phyloP scores from a whole-genome alignment of 2,329 filamentous ascomycete species.

The Fusarium sp. region DNA sequence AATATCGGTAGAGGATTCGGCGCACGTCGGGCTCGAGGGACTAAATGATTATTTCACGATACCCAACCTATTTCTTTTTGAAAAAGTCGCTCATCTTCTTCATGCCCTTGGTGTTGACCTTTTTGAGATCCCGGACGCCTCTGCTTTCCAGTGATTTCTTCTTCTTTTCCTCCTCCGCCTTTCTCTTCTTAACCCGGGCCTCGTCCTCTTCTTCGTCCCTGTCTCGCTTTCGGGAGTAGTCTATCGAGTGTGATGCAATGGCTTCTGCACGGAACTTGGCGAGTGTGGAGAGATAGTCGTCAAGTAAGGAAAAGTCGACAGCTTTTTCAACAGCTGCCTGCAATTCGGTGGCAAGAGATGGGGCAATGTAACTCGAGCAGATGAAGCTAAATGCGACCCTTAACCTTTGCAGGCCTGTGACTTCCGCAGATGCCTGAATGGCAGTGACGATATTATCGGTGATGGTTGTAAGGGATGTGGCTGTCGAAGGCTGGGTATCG shows the following conservation, averaged over 20 bases:
- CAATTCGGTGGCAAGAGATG: slow-evolving; percentile 57
- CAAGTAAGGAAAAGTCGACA: slow-evolving; percentile 77
- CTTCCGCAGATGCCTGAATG: slow-evolving; percentile 60
- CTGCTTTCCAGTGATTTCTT: slow-evolving; percentile 80
- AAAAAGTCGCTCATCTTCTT: slow-evolving; percentile 98
- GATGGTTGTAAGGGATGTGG: slow-evolving; percentile 56
- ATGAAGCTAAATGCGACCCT: slow-evolving; percentile 75
- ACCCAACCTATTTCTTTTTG: slow-evolving; percentile 69
- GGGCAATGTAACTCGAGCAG: slow-evolving; percentile 69
- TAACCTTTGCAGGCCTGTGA: slow-evolving; percentile 72
- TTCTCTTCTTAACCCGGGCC: slow-evolving; percentile 80
- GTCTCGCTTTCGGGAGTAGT: slow-evolving; percentile 78
- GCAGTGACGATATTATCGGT: slow-evolving; percentile 54
- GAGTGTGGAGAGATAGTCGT: slow-evolving; percentile 76
- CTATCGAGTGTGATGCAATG: slow-evolving; percentile 74
- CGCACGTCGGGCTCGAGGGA: slow-evolving; percentile 50
- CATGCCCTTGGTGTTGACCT: slow-evolving; percentile 93
- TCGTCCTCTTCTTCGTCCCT: slow-evolving; percentile 76
- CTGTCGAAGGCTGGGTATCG: slow-evolving; percentile 59
- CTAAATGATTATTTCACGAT: slow-evolving; percentile 46
- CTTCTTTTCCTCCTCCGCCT: slow-evolving; percentile 89
- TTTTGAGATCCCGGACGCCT: slow-evolving; percentile 84
- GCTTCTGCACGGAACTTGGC: slow-evolving; percentile 78
- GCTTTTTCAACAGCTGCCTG: slow-evolving; percentile 53
- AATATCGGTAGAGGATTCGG: slow-evolving; percentile 52